These are phyloP conservation scores for Centella asiatica DNA, from an alignment of 129 eudicot species.

Conservation along the genomic window DNA sequence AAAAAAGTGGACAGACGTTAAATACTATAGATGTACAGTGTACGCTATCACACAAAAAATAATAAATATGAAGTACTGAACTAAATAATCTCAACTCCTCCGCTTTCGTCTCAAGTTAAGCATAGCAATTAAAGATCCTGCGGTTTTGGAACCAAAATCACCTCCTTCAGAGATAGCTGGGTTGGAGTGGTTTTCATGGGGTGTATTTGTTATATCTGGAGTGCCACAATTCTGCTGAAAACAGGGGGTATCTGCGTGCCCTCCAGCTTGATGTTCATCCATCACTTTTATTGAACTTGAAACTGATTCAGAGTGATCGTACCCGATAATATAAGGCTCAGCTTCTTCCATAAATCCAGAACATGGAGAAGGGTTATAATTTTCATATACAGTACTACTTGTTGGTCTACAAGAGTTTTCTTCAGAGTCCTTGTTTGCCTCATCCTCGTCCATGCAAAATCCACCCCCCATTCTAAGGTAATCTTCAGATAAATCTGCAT, in stretches of 20 bases:
- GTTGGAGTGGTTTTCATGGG: neutral
- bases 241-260: slow-evolving; percentile 16
- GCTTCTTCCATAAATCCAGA: slow-evolving; percentile 9
- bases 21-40: too few relatives aligned
- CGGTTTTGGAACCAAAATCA: slow-evolving; percentile 18
- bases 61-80: neutral
- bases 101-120: slow-evolving; percentile 63
- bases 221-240: neutral
- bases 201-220: slow-evolving; percentile 10
- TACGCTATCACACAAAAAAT: too few relatives aligned
- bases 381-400: neutral
- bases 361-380: slow-evolving; percentile 4
- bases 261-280: slow-evolving; percentile 16
- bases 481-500: slow-evolving; percentile 27
- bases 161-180: slow-evolving; percentile 13
- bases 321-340: neutral
- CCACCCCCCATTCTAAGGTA: slow-evolving; percentile 81
- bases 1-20: too few relatives aligned
- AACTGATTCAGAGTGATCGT: neutral
- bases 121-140: slow-evolving; percentile 46
- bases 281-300: neutral
- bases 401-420: slow-evolving; percentile 17
- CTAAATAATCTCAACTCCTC: slow-evolving; percentile 21
- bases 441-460: slow-evolving; percentile 66
- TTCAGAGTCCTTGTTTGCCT: slow-evolving; percentile 27